Evolutionary conservation across 768 basidiomycete species (phyloP).

Genomic region (Xerocomellus dryophilus): DNA sequence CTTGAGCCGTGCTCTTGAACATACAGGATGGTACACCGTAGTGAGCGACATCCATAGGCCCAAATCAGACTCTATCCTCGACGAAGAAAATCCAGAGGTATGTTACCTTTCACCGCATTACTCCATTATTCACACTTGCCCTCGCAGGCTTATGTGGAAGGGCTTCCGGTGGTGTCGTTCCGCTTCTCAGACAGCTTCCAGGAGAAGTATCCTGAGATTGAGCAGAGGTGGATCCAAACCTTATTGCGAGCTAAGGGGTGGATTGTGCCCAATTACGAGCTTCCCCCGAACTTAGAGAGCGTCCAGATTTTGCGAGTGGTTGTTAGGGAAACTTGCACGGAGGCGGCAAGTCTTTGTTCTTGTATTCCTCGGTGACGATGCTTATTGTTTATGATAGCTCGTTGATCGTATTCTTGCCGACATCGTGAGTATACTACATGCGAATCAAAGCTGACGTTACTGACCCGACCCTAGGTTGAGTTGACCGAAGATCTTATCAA

Average conservation of each 20-base stretch:
- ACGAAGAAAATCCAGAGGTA: conserved; percentile 61
- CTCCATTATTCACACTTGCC: not conserved
- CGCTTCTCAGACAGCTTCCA: conserved; percentile 54
- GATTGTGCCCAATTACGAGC: conserved; percentile 62
- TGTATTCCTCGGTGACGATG: conserved; percentile 22
- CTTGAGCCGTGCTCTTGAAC: conserved; percentile 62
- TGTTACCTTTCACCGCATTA: conserved; percentile 4
- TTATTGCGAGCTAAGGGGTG: conserved; percentile 48
- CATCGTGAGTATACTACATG: conserved; percentile 50
- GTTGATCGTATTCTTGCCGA: conserved; percentile 65
- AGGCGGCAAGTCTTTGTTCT: conserved; percentile 39
- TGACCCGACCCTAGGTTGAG: conserved; percentile 45
- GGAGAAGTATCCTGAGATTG: conserved; percentile 49
- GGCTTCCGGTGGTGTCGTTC: conserved; percentile 53
- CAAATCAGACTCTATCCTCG: conserved; percentile 29
- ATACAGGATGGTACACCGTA: conserved; percentile 49
- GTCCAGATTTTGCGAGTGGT: conserved; percentile 63
- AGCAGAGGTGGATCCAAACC: conserved; percentile 58
- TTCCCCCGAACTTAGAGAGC: conserved; percentile 49
- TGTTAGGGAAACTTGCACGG: conserved; percentile 52
- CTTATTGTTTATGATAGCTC: conserved; percentile 39
- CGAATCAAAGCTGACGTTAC: not conserved
- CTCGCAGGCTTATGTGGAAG: conserved; percentile 44
- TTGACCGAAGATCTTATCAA: conserved; percentile 57
- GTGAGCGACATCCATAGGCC: conserved; percentile 54